Conservation (phyloP, 2,329 filamentous ascomycete species). For the Fusarium xyrophilum region DNA sequence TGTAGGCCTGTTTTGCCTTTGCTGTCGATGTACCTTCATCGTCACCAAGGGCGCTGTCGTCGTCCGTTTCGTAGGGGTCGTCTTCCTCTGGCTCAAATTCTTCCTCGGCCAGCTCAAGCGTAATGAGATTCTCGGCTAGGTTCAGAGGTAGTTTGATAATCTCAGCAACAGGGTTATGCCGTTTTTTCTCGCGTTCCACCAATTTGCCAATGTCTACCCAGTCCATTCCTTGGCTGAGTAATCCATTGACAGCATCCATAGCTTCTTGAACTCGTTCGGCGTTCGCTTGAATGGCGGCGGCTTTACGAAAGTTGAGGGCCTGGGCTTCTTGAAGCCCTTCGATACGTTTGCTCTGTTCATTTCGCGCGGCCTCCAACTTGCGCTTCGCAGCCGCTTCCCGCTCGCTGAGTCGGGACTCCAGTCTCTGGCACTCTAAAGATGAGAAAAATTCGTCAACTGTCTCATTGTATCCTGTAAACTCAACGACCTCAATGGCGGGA, state of each 20-base stretch:
- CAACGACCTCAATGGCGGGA: constrained; percentile 69
- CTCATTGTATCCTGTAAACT: constrained; percentile 86
- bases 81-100: constrained; percentile 67
- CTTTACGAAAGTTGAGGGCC: constrained; percentile 83
- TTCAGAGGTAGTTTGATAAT: constrained; percentile 89
- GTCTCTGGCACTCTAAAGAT: constrained; percentile 90
- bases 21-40: constrained; percentile 47
- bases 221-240: constrained; percentile 95
- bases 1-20: constrained; percentile 56
- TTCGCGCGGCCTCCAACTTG: constrained; percentile 83
- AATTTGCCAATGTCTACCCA: constrained; percentile 91
- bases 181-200: constrained; percentile 84
- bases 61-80: constrained; percentile 70
- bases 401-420: constrained; percentile 83
- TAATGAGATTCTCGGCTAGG: constrained; percentile 87
- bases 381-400: constrained; percentile 80
- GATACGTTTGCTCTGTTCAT: constrained; percentile 84
- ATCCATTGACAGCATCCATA: constrained; percentile 87
- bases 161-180: constrained; percentile 82
- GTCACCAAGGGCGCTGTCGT: constrained; percentile 55
- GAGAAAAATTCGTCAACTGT: constrained; percentile 98
- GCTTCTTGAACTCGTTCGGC: constrained; percentile 90
- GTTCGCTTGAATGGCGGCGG: constrained; percentile 89
- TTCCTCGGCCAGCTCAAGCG: constrained; percentile 76
- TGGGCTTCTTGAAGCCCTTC: constrained; percentile 84